Conservation (phyloP, 495 filamentous ascomycete species). For the Tirmania nivea region DNA sequence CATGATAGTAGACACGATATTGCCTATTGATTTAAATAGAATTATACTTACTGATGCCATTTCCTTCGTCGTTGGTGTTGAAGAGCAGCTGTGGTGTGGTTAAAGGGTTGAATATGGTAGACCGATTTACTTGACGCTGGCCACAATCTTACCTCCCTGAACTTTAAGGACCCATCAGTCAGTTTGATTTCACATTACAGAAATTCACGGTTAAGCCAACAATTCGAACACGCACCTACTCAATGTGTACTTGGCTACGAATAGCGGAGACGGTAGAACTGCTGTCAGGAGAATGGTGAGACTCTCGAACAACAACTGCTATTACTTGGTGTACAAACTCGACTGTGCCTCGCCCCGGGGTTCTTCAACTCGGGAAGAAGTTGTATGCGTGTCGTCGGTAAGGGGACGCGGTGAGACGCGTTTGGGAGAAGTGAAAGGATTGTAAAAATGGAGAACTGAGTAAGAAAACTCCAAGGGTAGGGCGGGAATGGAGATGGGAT, state of each 20-base stretch:
- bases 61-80: too few relatives aligned
- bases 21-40: too few relatives aligned
- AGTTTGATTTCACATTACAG: constrained; percentile 2
- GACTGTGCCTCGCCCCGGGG: not conserved
- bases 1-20: not conserved
- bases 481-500: constrained; percentile 6
- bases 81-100: too few relatives aligned
- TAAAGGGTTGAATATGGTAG: too few relatives aligned
- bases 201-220: constrained; percentile 18
- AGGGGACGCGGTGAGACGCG: constrained; percentile 8
- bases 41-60: too few relatives aligned
- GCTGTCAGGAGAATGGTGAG: too few relatives aligned
- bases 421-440: constrained; percentile 16
- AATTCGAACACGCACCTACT: constrained; percentile 1
- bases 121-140: too few relatives aligned
- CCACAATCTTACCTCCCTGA: too few relatives aligned
- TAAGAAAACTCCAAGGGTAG: constrained; percentile 3
- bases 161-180: too few relatives aligned
- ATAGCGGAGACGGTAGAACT: constrained; percentile 1
- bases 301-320: too few relatives aligned
- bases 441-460: constrained; percentile 19
- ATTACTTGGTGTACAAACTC: too few relatives aligned
- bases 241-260: constrained; percentile 6
- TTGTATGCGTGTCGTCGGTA: constrained; percentile 2
- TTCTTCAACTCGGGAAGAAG: too few relatives aligned